Percentiles rank a stretch among this genome's conserved stretches.
Evolutionary conservation across 2,329 filamentous ascomycete genomes (phyloP).

Genomic region (Periconia macrospinosa): DNA sequence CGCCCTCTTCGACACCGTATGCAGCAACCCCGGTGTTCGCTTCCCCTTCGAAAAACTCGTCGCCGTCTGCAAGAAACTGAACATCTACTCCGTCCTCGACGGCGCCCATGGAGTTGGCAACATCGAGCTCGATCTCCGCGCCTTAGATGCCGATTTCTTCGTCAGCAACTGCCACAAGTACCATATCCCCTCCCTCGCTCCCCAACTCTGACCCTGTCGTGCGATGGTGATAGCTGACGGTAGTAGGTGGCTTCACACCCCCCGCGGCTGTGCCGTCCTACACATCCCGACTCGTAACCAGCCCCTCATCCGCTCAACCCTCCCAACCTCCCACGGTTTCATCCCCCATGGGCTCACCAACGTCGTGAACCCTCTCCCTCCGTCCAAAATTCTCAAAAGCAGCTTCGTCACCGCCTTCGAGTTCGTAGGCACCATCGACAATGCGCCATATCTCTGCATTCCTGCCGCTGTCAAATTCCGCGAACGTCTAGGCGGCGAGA

Average conservation of each 20-base stretch:
- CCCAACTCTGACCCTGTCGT: not conserved
- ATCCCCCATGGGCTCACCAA: slow-evolving; percentile 47
- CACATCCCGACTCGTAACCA: slow-evolving; percentile 80
- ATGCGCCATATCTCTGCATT: slow-evolving; percentile 70
- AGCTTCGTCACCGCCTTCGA: slow-evolving; percentile 72
- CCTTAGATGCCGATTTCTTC: slow-evolving; percentile 80
- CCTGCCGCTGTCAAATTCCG: slow-evolving; percentile 74
- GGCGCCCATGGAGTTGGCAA: slow-evolving; percentile 85
- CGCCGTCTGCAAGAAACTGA: slow-evolving; percentile 64
- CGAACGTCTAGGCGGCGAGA: slow-evolving; percentile 71
- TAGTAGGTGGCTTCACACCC: slow-evolving; percentile 75
- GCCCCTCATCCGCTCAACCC: slow-evolving; percentile 68
- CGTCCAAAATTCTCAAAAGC: slow-evolving; percentile 49
- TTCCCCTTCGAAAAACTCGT: slow-evolving; percentile 76
- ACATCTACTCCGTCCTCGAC: slow-evolving; percentile 75
- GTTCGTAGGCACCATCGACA: slow-evolving; percentile 76
- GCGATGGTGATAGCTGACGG: not conserved
- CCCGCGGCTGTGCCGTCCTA: slow-evolving; percentile 72
- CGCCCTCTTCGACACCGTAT: slow-evolving; percentile 79
- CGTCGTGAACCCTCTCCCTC: slow-evolving; percentile 11
- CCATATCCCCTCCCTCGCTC: slow-evolving; percentile 3
- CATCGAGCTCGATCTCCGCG: slow-evolving; percentile 67
- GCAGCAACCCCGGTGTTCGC: slow-evolving; percentile 74
- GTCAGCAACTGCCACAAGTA: slow-evolving; percentile 68
- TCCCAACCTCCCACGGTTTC: slow-evolving; percentile 83